Evolutionary conservation across 2,329 filamentous ascomycete species (phyloP).

Genomic region (Alternaria alternata): DNA sequence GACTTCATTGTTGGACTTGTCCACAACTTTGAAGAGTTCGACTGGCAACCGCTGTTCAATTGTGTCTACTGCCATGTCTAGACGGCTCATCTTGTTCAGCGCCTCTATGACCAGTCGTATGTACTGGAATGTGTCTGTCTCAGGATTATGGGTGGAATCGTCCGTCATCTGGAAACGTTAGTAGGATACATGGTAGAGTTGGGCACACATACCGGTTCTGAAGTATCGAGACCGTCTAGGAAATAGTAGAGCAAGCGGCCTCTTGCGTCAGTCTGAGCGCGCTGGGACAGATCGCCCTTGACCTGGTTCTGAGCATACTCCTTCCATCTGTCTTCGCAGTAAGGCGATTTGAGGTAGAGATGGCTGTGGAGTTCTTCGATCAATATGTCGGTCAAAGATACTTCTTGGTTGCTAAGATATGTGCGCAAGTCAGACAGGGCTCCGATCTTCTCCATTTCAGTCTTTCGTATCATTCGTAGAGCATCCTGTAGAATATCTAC

Average conservation of each 20-base stretch:
- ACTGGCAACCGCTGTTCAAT: conserved; percentile 94
- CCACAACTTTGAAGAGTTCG: conserved; percentile 91
- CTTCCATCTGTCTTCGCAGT: conserved; percentile 97
- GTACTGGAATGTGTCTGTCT: conserved; percentile 95
- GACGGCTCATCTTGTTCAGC: conserved; percentile 83
- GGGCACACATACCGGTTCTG: conserved; percentile 44
- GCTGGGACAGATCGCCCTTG: conserved; percentile 46
- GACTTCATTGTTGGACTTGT: conserved; percentile 93
- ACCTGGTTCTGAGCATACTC: conserved; percentile 74
- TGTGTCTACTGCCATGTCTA: conserved; percentile 86
- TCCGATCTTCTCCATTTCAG: conserved; percentile 90
- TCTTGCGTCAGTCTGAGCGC: conserved; percentile 50
- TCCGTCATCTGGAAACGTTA: conserved; percentile 68
- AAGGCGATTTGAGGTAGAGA: conserved; percentile 95
- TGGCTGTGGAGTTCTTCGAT: conserved; percentile 98
- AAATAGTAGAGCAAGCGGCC: conserved; percentile 66
- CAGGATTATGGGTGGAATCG: conserved; percentile 90
- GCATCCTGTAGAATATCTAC: conserved; percentile 92
- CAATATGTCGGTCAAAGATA: conserved; percentile 88
- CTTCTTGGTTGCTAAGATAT: conserved; percentile 94
- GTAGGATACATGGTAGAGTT: not conserved
- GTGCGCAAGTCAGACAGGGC: conserved; percentile 84
- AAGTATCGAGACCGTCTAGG: conserved; percentile 64
- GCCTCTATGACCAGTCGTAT: conserved; percentile 87
- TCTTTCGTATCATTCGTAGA: conserved; percentile 80